phyloP scores from a whole-genome alignment of 2,329 filamentous ascomycete species.

The Aspergillus tanneri region DNA sequence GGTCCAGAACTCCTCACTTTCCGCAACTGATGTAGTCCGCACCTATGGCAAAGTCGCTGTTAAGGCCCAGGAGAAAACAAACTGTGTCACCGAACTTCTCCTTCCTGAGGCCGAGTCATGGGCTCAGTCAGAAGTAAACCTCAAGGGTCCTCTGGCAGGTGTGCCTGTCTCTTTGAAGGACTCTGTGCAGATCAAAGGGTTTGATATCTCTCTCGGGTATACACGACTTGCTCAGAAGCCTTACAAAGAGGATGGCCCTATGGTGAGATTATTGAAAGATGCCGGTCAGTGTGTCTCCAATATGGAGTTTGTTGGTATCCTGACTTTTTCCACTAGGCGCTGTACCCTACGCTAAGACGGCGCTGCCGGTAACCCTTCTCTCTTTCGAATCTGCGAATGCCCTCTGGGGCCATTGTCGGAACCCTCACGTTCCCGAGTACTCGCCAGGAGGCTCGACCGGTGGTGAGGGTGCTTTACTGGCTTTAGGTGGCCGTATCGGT shows the following conservation, averaged over 20 bases:
- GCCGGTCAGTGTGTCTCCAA: conserved; percentile 51
- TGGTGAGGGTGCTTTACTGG: conserved; percentile 78
- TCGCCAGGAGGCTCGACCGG: conserved; percentile 87
- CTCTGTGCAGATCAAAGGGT: conserved; percentile 74
- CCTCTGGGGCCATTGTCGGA: conserved; percentile 78
- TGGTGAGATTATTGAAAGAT: conserved; percentile 77
- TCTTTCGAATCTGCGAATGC: conserved; percentile 79
- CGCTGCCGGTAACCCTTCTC: conserved; percentile 79
- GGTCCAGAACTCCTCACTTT: conserved; percentile 67
- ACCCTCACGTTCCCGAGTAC: conserved; percentile 81
- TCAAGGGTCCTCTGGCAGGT: conserved; percentile 79
- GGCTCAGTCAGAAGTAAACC: conserved; percentile 62
- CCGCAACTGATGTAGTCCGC: conserved; percentile 71
- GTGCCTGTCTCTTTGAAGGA: conserved; percentile 84
- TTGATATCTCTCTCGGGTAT: conserved; percentile 80
- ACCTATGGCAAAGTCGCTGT: conserved; percentile 85
- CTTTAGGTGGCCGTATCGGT: conserved; percentile 78
- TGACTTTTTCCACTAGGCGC: conserved; percentile 55
- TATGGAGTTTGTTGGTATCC: background rate
- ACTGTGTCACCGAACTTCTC: conserved; percentile 86
- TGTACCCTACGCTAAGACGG: conserved; percentile 90
- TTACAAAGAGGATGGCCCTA: conserved; percentile 64
- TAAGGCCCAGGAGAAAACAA: conserved; percentile 80
- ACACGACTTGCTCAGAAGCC: conserved; percentile 70
- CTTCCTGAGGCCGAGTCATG: conserved; percentile 75